A percentile compares a stretch with the other conserved stretches of the same genome.
Evolutionary conservation across 352 stramenopile genomes (phyloP).

Genomic region (Pelagophyceae sp.): DNA sequence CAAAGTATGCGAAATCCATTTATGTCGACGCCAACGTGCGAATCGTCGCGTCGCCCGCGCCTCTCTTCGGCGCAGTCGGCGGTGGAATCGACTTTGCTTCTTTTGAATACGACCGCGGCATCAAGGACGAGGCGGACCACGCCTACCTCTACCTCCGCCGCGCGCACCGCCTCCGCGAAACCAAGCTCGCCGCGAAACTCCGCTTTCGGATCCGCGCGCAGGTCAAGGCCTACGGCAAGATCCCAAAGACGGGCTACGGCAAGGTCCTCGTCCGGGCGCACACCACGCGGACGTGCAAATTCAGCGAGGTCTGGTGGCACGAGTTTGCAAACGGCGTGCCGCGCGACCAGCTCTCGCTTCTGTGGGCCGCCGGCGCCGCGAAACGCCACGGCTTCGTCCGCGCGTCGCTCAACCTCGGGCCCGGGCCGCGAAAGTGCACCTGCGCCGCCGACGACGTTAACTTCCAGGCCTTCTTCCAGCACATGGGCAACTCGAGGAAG

Average conservation of each 20-base stretch:
- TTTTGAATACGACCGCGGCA: neutral
- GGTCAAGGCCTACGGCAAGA: neutral
- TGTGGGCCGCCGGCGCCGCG: neutral
- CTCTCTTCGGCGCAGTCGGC: neutral
- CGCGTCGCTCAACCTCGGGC: neutral
- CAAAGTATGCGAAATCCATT: neutral
- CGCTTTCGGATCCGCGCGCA: neutral
- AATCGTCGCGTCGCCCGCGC: neutral
- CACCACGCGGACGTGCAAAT: neutral
- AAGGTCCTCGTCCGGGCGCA: neutral
- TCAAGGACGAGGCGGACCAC: neutral
- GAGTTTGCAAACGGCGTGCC: neutral
- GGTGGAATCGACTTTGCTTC: neutral
- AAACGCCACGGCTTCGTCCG: neutral
- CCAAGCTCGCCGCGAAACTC: neutral
- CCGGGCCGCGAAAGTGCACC: neutral
- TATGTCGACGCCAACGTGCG: neutral
- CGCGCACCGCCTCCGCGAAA: neutral
- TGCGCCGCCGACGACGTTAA: neutral
- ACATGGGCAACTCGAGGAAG: neutral
- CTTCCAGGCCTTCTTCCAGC: neutral
- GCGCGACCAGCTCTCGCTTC: neutral
- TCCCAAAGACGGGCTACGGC: neutral
- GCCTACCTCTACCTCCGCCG: neutral
- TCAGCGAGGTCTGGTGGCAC: neutral